Evolutionary conservation across 2,329 filamentous ascomycete genomes (phyloP), one percentile per base, ranked within the genome.

Genomic region (Diaporthe vexans): DNA sequence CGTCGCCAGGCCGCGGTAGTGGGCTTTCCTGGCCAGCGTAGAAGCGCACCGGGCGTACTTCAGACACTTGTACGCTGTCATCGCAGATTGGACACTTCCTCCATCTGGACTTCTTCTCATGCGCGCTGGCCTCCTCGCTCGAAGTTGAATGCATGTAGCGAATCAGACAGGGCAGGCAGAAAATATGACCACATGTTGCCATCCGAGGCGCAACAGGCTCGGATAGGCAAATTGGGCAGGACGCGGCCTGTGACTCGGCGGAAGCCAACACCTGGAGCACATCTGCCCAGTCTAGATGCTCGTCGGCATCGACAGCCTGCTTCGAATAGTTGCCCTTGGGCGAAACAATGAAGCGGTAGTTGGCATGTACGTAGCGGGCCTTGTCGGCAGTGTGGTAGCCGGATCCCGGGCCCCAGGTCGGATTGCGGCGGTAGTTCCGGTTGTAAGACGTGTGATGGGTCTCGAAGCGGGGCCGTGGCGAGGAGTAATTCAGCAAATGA

Each of bases 31-130:
- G 95, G 0, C 95, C 96, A 52, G 91, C 90, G 79, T 98, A 98
- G 89, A 97, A 98, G 65, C 95, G 91, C 29, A 98, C 95, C 1
- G 97, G 95, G 65, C 94, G 89, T 29, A 94, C 94, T 77, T 99
- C 97, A 11, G 94, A 93, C n/a, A 95, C 89, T 81, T 97, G 97
- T n/a, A 99, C 91, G 63, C 90, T 92, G 82, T 99, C 97, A 85
- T 94, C 97, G 82, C 97, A 99, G 46, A 99, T 95, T 0, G 97
- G 96, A 78, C 97, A 99, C 82, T 97, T 98, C 85, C 97, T 97
- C 90, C 94, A 98, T 72, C 93, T 92, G 13, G 90, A 86, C 74
- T 88, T 89, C 11, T 80, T 81, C 69, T 77, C 78, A n/a, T 75
- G 56, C 3, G 58, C 72, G n/a, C 67, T 85, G 84, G 46, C 93